Conservation (phyloP, 805 yeast species). For the Lachancea sp. region DNA sequence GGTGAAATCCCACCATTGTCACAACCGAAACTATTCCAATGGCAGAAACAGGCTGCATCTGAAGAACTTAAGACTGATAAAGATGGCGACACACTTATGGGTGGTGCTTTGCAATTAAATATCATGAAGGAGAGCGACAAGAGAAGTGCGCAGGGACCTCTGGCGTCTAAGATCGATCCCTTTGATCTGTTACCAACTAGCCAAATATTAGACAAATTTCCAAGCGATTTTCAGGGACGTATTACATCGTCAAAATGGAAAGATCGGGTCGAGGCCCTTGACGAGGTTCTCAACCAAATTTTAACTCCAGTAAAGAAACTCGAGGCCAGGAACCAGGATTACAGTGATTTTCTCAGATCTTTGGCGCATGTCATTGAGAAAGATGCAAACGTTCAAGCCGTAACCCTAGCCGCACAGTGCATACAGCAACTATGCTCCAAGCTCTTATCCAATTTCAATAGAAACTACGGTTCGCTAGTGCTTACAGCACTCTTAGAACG, state of each 20-base stretch:
- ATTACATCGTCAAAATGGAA: conserved; percentile 75
- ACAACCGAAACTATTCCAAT: conserved; percentile 51
- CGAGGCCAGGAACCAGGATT: conserved; percentile 51
- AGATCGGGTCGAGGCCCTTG: conserved; percentile 81
- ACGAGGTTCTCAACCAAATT: conserved; percentile 43
- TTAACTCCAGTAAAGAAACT: conserved; percentile 51
- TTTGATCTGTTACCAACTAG: conserved; percentile 66
- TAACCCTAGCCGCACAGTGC: conserved; percentile 67
- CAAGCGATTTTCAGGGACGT: conserved; percentile 50
- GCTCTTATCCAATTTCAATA: conserved; percentile 46
- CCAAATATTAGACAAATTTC: conserved; percentile 58
- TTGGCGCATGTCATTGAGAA: conserved; percentile 62
- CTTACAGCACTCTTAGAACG: conserved; percentile 67
- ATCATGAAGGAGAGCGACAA: conserved; percentile 13
- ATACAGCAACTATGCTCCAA: conserved; percentile 59
- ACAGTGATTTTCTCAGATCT: conserved; percentile 50
- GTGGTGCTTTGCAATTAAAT: conserved; percentile 3
- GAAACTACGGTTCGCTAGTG: conserved; percentile 42
- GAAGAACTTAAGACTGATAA: conserved; percentile 22
- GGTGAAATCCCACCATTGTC: conserved; percentile 12
- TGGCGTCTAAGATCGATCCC: conserved; percentile 45
- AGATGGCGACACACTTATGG: conserved; percentile 37
- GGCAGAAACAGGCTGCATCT: conserved; percentile 40
- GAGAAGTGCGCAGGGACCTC: conserved; percentile 27
- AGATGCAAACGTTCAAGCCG: conserved; percentile 88